A percentile compares a stretch with the other conserved stretches of the same genome.
Conservation (phyloP, 1,139 yeast genomes). For the Geotrichum siamense region DNA sequence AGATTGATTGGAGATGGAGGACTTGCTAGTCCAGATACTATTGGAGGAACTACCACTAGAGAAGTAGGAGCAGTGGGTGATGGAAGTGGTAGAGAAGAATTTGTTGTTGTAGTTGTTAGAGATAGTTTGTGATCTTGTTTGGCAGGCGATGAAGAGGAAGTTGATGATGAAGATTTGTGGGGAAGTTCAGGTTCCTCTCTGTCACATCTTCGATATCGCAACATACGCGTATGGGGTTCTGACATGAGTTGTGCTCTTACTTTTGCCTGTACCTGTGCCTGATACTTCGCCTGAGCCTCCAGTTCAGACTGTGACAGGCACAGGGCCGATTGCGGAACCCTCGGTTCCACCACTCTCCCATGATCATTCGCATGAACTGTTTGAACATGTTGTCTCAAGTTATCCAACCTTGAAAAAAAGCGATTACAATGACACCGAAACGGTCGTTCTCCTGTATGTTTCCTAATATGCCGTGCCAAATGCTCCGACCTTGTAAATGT, state of each 20-base stretch:
- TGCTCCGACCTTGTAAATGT: slow-evolving; percentile 85
- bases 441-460: slow-evolving; percentile 94
- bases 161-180: slow-evolving; percentile 18
- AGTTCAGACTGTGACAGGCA: background rate
- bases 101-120: slow-evolving; percentile 10
- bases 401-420: slow-evolving; percentile 77
- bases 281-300: slow-evolving; percentile 11
- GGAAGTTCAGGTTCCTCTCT: background rate
- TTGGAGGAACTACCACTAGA: too few relatives aligned
- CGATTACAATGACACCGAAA: slow-evolving; percentile 83
- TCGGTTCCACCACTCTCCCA: too few relatives aligned
- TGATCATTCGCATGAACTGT: slow-evolving; percentile 86
- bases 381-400: slow-evolving; percentile 84
- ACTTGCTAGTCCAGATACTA: slow-evolving; percentile 19
- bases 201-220: too few relatives aligned
- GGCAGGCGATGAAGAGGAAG: too few relatives aligned
- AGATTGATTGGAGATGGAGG: slow-evolving; percentile 22
- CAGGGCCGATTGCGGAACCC: background rate
- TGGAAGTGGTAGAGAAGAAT: slow-evolving; percentile 14
- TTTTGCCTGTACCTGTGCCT: slow-evolving; percentile 6
- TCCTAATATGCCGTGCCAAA: slow-evolving; percentile 83
- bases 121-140: too few relatives aligned
- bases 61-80: slow-evolving; percentile 11
- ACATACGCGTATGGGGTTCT: too few relatives aligned
- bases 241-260: too few relatives aligned